phyloP scores from a whole-genome alignment of 495 filamentous ascomycete genomes.

The Hypoxylon cercidicola region DNA sequence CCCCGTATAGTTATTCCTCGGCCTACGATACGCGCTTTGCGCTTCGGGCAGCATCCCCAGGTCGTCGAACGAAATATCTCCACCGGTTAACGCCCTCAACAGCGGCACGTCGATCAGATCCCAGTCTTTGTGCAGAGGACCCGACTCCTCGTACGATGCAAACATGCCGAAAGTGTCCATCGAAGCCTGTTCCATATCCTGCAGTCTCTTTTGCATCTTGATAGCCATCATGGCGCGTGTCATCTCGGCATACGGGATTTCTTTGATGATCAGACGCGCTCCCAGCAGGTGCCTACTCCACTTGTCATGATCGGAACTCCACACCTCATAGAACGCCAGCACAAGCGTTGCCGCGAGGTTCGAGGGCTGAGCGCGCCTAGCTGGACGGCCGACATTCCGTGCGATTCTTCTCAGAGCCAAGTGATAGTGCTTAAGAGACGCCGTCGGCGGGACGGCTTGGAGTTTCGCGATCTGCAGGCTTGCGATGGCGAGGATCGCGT shows the following conservation, averaged over 20 bases:
- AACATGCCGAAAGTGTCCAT: slow-evolving; percentile 39
- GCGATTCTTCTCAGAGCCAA: slow-evolving; percentile 81
- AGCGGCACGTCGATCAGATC: slow-evolving; percentile 52
- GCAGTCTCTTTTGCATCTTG: slow-evolving; percentile 54
- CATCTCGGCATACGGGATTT: slow-evolving; percentile 80
- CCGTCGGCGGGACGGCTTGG: slow-evolving; percentile 73
- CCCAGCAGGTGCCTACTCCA: slow-evolving; percentile 94
- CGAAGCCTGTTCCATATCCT: slow-evolving; percentile 42
- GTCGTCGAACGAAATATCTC: slow-evolving; percentile 47
- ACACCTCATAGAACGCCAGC: slow-evolving; percentile 92
- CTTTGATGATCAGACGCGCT: slow-evolving; percentile 81
- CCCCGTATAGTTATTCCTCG: slow-evolving; percentile 61
- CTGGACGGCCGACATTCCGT: slow-evolving; percentile 74
- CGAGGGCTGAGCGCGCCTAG: slow-evolving; percentile 76
- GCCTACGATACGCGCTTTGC: slow-evolving; percentile 35
- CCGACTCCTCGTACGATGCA: slow-evolving; percentile 35
- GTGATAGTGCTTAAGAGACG: slow-evolving; percentile 92
- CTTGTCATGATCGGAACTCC: slow-evolving; percentile 92
- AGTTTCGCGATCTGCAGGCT: slow-evolving; percentile 90
- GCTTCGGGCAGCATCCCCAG: slow-evolving; percentile 45
- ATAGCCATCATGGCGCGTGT: slow-evolving; percentile 72
- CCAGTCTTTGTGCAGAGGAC: slow-evolving; percentile 43
- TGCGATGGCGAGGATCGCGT: slow-evolving; percentile 89
- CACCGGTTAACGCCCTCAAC: slow-evolving; percentile 52
- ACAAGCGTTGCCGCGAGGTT: slow-evolving; percentile 90